Evolutionary conservation across 202 grass and related monocot species (phyloP).

Genomic region (Zoysia matrella): DNA sequence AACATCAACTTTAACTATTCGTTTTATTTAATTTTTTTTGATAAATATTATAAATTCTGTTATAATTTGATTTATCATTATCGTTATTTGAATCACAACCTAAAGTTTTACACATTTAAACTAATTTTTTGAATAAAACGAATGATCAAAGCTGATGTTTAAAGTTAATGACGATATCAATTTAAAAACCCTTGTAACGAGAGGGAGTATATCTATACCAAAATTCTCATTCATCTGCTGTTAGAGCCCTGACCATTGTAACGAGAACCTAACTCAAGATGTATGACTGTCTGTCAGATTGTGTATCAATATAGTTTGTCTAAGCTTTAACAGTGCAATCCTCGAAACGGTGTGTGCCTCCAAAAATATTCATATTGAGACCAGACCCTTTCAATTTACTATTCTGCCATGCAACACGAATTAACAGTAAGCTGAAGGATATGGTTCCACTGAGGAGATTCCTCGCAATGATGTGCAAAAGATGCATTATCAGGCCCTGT

Average conservation of each 20-base stretch:
- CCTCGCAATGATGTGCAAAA: not conserved
- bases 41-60: too few relatives aligned
- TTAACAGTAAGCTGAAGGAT: slow-evolving; percentile 8
- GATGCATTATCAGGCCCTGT: not conserved
- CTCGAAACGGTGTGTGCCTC: not conserved
- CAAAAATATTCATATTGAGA: not conserved
- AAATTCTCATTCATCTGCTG: not conserved
- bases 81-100: too few relatives aligned
- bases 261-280: slow-evolving; percentile 26
- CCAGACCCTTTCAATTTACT: slow-evolving; percentile 16
- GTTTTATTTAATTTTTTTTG: too few relatives aligned
- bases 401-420: not conserved
- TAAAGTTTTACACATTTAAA: too few relatives aligned
- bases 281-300: not conserved
- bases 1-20: too few relatives aligned
- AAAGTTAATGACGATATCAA: too few relatives aligned
- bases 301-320: not conserved
- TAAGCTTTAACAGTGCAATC: slow-evolving; percentile 7
- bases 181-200: too few relatives aligned
- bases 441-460: not conserved
- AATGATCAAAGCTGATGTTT: too few relatives aligned
- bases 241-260: not conserved
- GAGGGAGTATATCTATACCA: slow-evolving; percentile 20
- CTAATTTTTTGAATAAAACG: too few relatives aligned
- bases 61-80: too few relatives aligned